Percentiles rank a stretch among this genome's conserved stretches.
Evolutionary conservation across 805 yeast genomes (phyloP).

Genomic region (Isabelozyma pseudorhagii): DNA sequence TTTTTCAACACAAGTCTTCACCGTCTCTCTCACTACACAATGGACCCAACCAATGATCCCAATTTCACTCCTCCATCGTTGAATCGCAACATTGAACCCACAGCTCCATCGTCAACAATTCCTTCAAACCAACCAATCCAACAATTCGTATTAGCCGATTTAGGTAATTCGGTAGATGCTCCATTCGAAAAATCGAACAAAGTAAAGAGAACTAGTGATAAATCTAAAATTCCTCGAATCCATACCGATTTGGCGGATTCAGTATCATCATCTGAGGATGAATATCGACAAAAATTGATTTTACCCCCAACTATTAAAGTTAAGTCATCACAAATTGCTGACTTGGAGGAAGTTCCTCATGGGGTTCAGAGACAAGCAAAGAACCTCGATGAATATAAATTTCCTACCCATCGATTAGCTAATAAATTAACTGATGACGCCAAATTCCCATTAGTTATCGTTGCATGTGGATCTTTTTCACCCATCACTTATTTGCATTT

Average conservation of each 20-base stretch:
- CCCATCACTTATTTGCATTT: constrained; percentile 93
- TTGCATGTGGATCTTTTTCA: constrained; percentile 96
- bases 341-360: constrained; percentile 94
- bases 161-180: constrained; percentile 67
- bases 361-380: constrained; percentile 89
- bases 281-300: constrained; percentile 10
- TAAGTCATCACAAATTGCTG: constrained; percentile 71
- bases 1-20: too few species aligned
- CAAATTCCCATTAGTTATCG: constrained; percentile 87
- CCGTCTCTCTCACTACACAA: constrained; percentile 17
- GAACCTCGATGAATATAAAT: constrained; percentile 60
- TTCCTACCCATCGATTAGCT: constrained; percentile 85
- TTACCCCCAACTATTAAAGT: constrained; percentile 45
- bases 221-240: constrained; percentile 47
- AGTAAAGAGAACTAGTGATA: constrained; percentile 2
- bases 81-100: constrained; percentile 56
- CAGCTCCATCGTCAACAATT: constrained; percentile 64
- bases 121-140: constrained; percentile 77
- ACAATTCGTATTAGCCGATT: constrained; percentile 74
- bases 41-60: constrained; percentile 95
- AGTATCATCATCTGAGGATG: constrained; percentile 44
- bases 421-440: constrained; percentile 65
- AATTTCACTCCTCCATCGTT: constrained; percentile 83
- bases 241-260: constrained; percentile 52
- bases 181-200: constrained; percentile 33